Evolutionary conservation across 2,329 filamentous ascomycete species (phyloP).

Genomic region (Hypoxylon sp.): DNA sequence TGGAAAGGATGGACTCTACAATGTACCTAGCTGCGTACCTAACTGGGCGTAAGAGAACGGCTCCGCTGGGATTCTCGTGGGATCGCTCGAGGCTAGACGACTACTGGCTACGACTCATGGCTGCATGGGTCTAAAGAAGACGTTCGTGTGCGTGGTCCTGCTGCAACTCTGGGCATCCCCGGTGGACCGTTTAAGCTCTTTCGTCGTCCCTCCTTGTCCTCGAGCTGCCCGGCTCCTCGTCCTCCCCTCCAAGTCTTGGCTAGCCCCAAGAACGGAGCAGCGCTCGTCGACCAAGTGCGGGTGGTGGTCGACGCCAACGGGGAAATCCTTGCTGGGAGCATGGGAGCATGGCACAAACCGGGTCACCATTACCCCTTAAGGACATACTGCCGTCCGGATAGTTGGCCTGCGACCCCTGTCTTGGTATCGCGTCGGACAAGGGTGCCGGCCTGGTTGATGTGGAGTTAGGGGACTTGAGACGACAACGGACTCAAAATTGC

Average conservation of each 20-base stretch:
- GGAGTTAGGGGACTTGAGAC: conserved; percentile 53
- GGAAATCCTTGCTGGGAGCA: conserved; percentile 36
- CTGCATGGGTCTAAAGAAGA: conserved; percentile 37
- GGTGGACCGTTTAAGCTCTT: conserved; percentile 41
- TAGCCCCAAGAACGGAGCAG: conserved; percentile 29
- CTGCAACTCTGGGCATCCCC: conserved; percentile 37
- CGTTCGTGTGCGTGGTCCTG: conserved; percentile 36
- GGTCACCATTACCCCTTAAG: conserved; percentile 45
- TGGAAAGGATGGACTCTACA: conserved; percentile 38
- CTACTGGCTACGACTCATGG: conserved; percentile 42
- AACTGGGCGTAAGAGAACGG: conserved; percentile 38
- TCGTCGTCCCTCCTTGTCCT: conserved; percentile 17
- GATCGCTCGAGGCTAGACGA: conserved; percentile 52
- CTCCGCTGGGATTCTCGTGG: conserved; percentile 45
- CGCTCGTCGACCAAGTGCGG: conserved; percentile 26
- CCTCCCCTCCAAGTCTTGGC: conserved; percentile 35
- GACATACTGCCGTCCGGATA: conserved; percentile 44
- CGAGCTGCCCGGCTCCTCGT: too few relatives aligned
- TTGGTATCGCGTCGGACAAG: conserved; percentile 47
- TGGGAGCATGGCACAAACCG: conserved; percentile 41
- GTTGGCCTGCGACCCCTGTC: conserved; percentile 43
- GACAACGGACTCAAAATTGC: conserved; percentile 51
- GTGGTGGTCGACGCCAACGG: conserved; percentile 1
- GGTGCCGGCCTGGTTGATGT: conserved; percentile 45
- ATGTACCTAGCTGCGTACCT: background rate